These are phyloP conservation scores for Heritiera littoralis DNA, from an alignment of 345 rosid genomes.

Conservation along the genomic window DNA sequence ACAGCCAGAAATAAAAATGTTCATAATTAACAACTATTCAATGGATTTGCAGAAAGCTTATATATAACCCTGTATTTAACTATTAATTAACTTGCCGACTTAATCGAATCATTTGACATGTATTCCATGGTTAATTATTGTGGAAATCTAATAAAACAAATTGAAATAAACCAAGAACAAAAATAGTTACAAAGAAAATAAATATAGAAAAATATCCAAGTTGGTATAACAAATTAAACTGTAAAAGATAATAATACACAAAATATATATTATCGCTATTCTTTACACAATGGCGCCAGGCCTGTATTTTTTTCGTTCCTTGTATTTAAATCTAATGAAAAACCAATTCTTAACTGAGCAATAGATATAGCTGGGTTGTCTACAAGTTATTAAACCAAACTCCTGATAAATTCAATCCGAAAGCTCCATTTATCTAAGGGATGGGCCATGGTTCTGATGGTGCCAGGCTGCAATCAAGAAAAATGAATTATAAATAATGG, in stretches of 20 bases:
- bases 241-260: not conserved
- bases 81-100: not conserved
- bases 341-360: not conserved
- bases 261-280: not conserved
- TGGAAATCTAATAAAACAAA: not conserved
- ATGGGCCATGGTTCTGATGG: constrained; percentile 52
- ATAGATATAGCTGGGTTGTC: not conserved
- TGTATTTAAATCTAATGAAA: constrained; percentile 9
- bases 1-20: not conserved
- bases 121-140: not conserved
- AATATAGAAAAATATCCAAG: not conserved
- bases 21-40: not conserved
- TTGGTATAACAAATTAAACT: not conserved
- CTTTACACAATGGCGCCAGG: constrained; percentile 1
- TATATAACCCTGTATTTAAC: too few relatives aligned
- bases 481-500: not conserved
- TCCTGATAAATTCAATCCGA: constrained; percentile 16
- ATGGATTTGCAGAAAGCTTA: not conserved
- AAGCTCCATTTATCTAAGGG: constrained; percentile 23
- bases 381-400: not conserved
- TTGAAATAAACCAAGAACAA: not conserved
- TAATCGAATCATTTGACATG: not conserved
- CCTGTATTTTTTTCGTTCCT: not conserved
- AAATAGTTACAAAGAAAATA: not conserved
- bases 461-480: constrained; percentile 45